phyloP scores from a whole-genome alignment of 73 alveolate genomes.

The Blepharisma stoltei region DNA sequence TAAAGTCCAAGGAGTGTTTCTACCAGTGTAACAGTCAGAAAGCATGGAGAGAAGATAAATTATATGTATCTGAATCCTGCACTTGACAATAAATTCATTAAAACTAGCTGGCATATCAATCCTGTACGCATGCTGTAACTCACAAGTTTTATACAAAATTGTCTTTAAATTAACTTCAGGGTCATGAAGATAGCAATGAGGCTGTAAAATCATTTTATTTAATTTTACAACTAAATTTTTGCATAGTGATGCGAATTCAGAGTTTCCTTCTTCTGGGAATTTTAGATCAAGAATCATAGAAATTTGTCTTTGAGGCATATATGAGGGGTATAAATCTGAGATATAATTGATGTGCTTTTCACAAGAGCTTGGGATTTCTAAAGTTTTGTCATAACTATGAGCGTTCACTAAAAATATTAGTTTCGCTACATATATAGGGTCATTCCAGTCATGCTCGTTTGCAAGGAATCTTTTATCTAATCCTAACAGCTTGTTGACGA shows the following conservation, averaged over 20 bases:
- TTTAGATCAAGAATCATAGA: background rate
- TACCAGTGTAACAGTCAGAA: background rate
- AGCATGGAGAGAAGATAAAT: background rate
- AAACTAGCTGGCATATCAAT: background rate
- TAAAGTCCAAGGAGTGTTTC: background rate
- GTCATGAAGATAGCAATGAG: background rate
- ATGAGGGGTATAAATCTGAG: background rate
- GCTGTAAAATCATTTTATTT: background rate
- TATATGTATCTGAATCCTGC: background rate
- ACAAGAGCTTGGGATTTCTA: constrained; percentile 25
- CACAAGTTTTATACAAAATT: background rate
- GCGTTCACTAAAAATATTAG: constrained; percentile 15
- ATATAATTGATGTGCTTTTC: constrained; percentile 21
- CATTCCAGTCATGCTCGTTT: constrained; percentile 24
- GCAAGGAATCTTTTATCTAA: constrained; percentile 25
- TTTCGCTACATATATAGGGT: constrained; percentile 9
- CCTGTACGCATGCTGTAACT: background rate
- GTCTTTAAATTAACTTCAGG: background rate
- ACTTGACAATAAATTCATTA: background rate
- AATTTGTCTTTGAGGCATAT: background rate
- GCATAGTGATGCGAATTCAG: background rate
- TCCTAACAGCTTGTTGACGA: background rate
- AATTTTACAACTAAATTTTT: background rate
- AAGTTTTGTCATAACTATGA: background rate
- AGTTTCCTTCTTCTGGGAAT: background rate